A percentile compares a stretch with the other conserved stretches of the same genome.
Conservation (phyloP, 768 basidiomycete genomes). For the Hirschioporus abietinus region DNA sequence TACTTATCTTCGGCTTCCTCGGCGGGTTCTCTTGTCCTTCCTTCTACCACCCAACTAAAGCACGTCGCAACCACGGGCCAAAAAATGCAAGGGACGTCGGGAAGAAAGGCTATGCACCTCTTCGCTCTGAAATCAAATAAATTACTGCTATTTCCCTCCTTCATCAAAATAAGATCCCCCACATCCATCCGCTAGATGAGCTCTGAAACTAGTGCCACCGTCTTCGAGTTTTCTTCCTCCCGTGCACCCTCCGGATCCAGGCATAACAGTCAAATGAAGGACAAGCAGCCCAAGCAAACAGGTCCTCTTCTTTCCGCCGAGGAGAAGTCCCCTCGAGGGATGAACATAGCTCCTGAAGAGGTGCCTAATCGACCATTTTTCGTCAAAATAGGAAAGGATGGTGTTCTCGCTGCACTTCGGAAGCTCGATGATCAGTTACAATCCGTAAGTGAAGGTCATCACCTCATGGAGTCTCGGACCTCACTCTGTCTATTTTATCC, state of each 20-base stretch:
- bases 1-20: background rate
- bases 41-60: background rate
- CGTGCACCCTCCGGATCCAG: background rate
- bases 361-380: conserved; percentile 39
- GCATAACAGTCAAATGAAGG: background rate
- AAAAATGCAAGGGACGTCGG: background rate
- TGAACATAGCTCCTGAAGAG: background rate
- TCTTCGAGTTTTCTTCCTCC: background rate
- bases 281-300: background rate
- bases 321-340: background rate
- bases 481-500: conserved; percentile 4
- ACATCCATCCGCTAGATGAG: background rate
- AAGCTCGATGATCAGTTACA: conserved; percentile 62
- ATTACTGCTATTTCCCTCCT: background rate
- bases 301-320: background rate
- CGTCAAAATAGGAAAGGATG: conserved; percentile 60
- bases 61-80: background rate
- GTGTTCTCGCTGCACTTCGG: conserved; percentile 62
- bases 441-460: conserved; percentile 30
- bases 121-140: background rate
- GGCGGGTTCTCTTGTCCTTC: background rate
- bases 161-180: background rate
- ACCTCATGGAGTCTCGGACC: conserved; percentile 9
- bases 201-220: background rate
- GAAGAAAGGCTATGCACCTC: background rate